Base-by-base conservation (phyloP, 2,329 filamentous ascomycete species). In the Chaetomium olivaceum region DNA sequence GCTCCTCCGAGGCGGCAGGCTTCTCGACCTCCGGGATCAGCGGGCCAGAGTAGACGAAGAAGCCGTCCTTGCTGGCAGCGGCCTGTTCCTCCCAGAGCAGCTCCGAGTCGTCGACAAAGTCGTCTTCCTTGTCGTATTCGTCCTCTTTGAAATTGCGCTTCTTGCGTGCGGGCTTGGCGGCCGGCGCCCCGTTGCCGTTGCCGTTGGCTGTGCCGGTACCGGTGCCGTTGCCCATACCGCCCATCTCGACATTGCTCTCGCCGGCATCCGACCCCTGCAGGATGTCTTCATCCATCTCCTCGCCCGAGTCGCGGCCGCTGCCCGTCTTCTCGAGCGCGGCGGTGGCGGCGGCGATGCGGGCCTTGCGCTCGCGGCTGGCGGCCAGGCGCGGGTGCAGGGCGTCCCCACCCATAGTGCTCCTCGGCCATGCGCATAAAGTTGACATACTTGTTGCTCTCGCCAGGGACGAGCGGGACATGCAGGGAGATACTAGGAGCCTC, bases 41-140 rank as follows among this genome's bases (percentile, higher is more conserved):
- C 9, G 94, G 94, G 3, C 95, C 95, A 67, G 92, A 96, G 78
- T 97, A 99, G 1, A 99, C 95, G 76, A 98, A 99, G 81, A 98
- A 99, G 1, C 95, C 95, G 75, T 98, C 95, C 72, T 94, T 92
- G 71, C 92, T 94, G 56, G 95, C 93, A 4, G 94, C 93, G 7
- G 94, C 94, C 75, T 96, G 91, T 74, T 96, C 92, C 78, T 98
- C 92, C 94, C 94, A 98, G 0, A 96, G 84, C 74, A 97, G 78
- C 76, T 99, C 95, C 1, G 93, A 96, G 75, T 99, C 95, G 73
- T 99, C 95, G 63, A 94, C 87, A 77, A 94, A 94, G 61, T 90
- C 91, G 73, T 93, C 91, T 57, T 91, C 89, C 73, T 91, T 89
- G 74, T 94, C 91, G 73, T 93, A 93, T 72, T 93, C 89, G 77